phyloP scores from a whole-genome alignment of 1,284 basidiomycete species.

The Inonotus hispidus region DNA sequence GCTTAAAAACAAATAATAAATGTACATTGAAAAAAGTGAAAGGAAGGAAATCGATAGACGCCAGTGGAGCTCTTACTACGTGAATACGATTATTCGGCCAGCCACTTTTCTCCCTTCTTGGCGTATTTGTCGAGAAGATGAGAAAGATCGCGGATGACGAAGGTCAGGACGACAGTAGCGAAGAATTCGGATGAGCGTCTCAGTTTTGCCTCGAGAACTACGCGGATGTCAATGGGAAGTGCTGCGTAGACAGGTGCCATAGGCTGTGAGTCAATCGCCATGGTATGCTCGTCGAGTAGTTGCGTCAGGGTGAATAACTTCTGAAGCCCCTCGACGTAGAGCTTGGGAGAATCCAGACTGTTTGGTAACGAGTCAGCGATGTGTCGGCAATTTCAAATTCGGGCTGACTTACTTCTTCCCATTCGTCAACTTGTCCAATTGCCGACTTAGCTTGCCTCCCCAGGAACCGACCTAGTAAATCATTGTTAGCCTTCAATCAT shows the following conservation, averaged over 20 bases:
- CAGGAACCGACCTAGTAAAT: constrained; percentile 52
- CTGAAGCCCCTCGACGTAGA: constrained; percentile 77
- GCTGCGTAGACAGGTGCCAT: constrained; percentile 65
- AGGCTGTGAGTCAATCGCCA: constrained; percentile 60
- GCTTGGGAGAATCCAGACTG: constrained; percentile 83
- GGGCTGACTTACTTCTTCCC: constrained; percentile 71
- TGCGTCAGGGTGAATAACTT: constrained; percentile 74
- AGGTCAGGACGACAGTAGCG: constrained; percentile 82
- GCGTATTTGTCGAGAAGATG: constrained; percentile 88
- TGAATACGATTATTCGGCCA: constrained; percentile 51
- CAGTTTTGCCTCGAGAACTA: constrained; percentile 68
- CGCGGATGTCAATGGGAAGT: constrained; percentile 59
- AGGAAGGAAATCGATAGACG: background rate
- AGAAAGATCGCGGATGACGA: constrained; percentile 82
- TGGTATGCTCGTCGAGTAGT: constrained; percentile 83
- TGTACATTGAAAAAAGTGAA: constrained; percentile 13
- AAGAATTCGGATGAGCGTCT: constrained; percentile 87
- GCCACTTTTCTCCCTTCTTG: constrained; percentile 86
- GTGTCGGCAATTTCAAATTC: constrained; percentile 5
- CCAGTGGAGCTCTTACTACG: background rate
- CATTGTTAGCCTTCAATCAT: constrained; percentile 24
- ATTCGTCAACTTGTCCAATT: constrained; percentile 87
- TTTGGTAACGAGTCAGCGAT: constrained; percentile 21
- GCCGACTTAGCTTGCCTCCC: constrained; percentile 78
- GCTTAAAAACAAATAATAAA: constrained; percentile 10